Evolutionary conservation across 2,329 filamentous ascomycete genomes (phyloP).

Genomic region (Colletotrichum orchidophilum): DNA sequence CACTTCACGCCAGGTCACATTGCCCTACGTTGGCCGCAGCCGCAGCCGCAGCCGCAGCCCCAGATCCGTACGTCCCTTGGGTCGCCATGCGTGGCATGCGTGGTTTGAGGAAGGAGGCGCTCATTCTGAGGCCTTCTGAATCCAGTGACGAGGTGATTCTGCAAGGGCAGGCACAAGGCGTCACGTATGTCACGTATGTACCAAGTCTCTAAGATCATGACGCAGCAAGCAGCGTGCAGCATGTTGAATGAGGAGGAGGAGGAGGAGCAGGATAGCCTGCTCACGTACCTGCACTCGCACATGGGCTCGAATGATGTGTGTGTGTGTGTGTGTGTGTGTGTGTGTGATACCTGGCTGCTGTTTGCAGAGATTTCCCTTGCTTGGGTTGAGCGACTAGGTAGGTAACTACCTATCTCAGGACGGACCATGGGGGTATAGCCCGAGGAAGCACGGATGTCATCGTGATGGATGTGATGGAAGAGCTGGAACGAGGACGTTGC

Average conservation of each 20-base stretch:
- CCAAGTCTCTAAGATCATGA: background rate
- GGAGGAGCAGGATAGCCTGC: background rate
- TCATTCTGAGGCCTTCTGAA: background rate
- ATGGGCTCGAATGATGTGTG: background rate
- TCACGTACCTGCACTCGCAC: background rate
- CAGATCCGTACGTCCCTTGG: background rate
- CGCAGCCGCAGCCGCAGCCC: background rate
- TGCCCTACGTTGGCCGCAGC: background rate
- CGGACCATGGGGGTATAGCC: background rate
- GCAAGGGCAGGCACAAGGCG: background rate
- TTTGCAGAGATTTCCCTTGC: background rate
- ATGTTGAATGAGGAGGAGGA: background rate
- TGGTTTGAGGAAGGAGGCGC: background rate
- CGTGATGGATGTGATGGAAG: background rate
- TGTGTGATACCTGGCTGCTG: background rate
- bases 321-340: background rate
- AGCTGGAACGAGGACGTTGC: constrained; percentile 5
- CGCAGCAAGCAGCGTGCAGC: background rate
- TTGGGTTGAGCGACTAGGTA: background rate
- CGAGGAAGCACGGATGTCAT: background rate
- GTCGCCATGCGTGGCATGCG: constrained; percentile 1
- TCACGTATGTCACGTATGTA: background rate
- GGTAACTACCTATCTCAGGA: background rate
- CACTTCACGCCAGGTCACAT: constrained; percentile 4
- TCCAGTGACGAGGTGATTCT: constrained; percentile 16